A percentile compares a stretch with the other conserved stretches of the same genome.
Conservation (phyloP, 305 asterid species). For the Fraxinus xanthoxyloides region DNA sequence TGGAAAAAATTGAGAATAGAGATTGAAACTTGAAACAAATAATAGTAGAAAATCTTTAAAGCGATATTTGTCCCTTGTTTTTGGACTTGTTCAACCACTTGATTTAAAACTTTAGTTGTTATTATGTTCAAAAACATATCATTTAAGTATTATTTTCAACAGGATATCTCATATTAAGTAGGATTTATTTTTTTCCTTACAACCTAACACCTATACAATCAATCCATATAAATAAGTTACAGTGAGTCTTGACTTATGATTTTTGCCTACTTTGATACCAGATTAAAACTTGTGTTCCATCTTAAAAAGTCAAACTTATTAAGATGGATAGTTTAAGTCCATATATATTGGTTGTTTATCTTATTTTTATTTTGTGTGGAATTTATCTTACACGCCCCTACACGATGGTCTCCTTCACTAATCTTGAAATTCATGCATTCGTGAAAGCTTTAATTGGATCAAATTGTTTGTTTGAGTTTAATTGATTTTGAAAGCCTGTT, state of each 20-base stretch:
- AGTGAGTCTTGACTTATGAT: not conserved
- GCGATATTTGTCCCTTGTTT: not conserved
- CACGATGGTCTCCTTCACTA: not conserved
- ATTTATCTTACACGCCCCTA: too few species aligned
- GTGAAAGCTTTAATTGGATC: not conserved
- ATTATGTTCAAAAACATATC: too few species aligned
- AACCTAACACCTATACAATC: not conserved
- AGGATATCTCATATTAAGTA: not conserved
- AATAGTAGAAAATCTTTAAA: not conserved
- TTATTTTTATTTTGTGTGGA: not conserved
- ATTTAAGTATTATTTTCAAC: too few species aligned
- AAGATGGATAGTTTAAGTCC: not conserved
- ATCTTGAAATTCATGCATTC: not conserved
- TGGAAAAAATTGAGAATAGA: not conserved
- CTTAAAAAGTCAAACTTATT: too few species aligned
- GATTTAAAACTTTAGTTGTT: not conserved
- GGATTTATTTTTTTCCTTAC: not conserved
- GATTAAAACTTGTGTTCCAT: not conserved
- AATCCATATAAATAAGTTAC: not conserved
- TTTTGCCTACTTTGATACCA: not conserved
- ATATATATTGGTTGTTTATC: not conserved
- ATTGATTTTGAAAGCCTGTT: too few species aligned
- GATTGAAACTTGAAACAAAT: not conserved
- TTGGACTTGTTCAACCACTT: not conserved
- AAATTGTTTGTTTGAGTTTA: too few species aligned